phyloP scores from a whole-genome alignment of 805 yeast genomes.

The Wickerhamiella lipophila region DNA sequence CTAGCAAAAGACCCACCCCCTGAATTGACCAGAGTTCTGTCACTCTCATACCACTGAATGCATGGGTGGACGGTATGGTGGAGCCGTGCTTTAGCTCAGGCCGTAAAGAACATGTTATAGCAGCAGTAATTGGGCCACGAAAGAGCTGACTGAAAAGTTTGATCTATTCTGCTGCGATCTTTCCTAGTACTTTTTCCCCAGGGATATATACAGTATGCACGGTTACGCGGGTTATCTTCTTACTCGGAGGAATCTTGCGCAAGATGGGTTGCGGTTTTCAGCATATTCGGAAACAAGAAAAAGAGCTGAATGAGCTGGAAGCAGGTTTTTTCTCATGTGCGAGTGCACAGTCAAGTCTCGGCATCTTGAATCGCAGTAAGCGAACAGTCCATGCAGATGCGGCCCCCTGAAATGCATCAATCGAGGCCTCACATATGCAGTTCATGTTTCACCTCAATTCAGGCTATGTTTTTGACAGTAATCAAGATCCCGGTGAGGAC shows the following conservation, averaged over 20 bases:
- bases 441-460: background rate
- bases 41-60: too few relatives aligned
- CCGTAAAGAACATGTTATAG: too few relatives aligned
- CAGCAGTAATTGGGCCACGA: too few relatives aligned
- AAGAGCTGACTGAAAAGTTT: too few relatives aligned
- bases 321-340: background rate
- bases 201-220: background rate
- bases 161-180: too few relatives aligned
- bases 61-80: too few relatives aligned
- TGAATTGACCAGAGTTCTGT: too few relatives aligned
- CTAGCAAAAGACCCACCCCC: too few relatives aligned
- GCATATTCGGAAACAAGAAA: too few relatives aligned
- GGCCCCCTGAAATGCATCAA: background rate
- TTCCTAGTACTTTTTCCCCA: background rate
- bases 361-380: constrained; percentile 1
- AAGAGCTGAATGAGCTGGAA: background rate
- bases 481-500: background rate
- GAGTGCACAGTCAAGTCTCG: background rate
- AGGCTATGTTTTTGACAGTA: background rate
- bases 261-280: too few relatives aligned
- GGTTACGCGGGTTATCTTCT: background rate
- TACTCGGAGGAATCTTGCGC: background rate
- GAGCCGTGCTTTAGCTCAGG: too few relatives aligned
- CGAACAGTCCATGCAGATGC: background rate
- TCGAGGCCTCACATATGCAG: background rate